Evolutionary conservation across 73 alveolate species (phyloP), one percentile per base, ranked within the genome.

Genomic region (Blepharisma stoltei): DNA sequence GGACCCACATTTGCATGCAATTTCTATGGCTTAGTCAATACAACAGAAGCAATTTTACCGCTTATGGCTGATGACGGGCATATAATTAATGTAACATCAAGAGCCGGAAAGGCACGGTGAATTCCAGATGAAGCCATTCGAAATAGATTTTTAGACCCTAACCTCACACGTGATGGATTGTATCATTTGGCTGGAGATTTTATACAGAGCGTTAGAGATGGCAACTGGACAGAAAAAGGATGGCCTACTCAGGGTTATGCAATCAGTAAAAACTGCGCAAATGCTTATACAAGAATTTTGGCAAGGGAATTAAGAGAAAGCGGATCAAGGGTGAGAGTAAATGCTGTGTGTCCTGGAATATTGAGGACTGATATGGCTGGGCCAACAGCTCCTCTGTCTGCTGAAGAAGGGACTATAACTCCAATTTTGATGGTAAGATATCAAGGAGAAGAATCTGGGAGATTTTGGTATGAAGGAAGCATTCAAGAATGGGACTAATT

Each of bases 341-440:
- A 49, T 46, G 37, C 54, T 7, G 65, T 84, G 6, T 77, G 69
- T 55, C 92, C 92, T 37, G 92, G 92, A 27, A 69, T 83, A 90
- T 68, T 67, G 66, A 80, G 71, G 46, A 80, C 87, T 43, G 87
- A 80, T 75, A 80, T 80, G 87, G 87, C 88, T 41, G 88, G 89
- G 18, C 53, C 37, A 6, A 80, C 70, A n/a, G 92, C 92, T 6
- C 85, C 85, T 7, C 53, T 81, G 38, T 41, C 81, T 21, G 50
- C 54, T 6, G 87, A 82, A 55, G 92, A 84, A 50, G 92, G 92
- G 27, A 45, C 69, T 6, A 54, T 68, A 7, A 9, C 27, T 9
- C 79, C 79, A 14, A 53, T 46, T 23, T 14, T 9, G n/a, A 21
- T 69, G 11, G 45, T 69, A 0, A 44, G 80, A 38, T 4, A 69